phyloP scores from a whole-genome alignment of 148 eudicot genomes.

The Persicaria tinctoria region DNA sequence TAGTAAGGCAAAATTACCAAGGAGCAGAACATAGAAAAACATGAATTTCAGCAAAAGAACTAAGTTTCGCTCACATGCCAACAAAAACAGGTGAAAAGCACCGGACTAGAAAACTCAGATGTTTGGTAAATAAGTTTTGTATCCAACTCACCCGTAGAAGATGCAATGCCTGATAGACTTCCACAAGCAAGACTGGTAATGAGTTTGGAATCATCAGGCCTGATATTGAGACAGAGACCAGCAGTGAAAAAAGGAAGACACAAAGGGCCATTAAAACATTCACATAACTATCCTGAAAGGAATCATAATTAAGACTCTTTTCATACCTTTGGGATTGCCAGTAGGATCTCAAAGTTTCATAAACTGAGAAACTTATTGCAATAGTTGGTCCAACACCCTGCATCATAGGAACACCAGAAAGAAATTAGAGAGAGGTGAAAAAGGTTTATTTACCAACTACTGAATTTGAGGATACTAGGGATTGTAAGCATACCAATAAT shows the following conservation, averaged over 20 bases:
- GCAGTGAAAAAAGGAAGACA: background rate
- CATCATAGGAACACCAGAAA: constrained; percentile 12
- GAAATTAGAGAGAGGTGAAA: background rate
- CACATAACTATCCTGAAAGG: background rate
- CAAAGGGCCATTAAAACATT: background rate
- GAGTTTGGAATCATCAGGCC: constrained; percentile 14
- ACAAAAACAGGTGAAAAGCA: background rate
- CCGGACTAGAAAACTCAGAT: background rate
- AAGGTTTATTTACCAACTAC: background rate
- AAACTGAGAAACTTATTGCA: constrained; percentile 86
- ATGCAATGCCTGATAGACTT: constrained; percentile 17
- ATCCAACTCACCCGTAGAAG: constrained; percentile 17
- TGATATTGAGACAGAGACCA: background rate
- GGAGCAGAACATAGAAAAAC: background rate
- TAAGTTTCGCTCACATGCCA: background rate
- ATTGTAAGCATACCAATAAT: constrained; percentile 45
- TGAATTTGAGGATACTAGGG: background rate
- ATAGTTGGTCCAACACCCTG: constrained; percentile 94
- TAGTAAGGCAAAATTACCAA: background rate
- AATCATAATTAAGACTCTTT: background rate
- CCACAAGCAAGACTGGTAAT: constrained; percentile 16
- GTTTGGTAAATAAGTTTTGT: background rate
- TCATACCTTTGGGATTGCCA: constrained; percentile 68
- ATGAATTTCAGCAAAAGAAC: background rate
- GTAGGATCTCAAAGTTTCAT: constrained; percentile 52